Base-by-base conservation (phyloP, 148 eudicot species). In the Amaranthus cruentus region DNA sequence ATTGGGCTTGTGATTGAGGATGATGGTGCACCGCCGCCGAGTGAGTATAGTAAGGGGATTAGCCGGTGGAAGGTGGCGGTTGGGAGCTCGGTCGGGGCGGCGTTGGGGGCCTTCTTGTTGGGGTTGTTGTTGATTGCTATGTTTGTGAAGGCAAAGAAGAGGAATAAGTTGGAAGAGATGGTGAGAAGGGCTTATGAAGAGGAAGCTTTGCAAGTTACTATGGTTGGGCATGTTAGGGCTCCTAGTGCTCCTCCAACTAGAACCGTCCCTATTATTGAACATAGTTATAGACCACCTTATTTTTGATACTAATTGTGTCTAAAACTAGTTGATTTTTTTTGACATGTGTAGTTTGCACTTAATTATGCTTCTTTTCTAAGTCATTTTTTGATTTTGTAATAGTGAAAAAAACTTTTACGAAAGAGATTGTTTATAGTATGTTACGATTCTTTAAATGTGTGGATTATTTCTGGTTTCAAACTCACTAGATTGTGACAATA, bases 151-250 rank as follows among this genome's bases (percentile, higher is more conserved):
- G 99, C 90, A n/a, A 94, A 91, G 78, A 92, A 88, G 82, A 90
- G 87, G 80, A 82, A 88, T 7, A 86, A 86, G 63, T 76, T 87
- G 84, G 97, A 91, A 56, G 98, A 95, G 4, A 60, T 90, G 86
- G 97, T 84, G 62, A 86, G 98, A 71, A 84, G 87, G 80, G 97
- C 98, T 50, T 95, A 91, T 73, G 89, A 91, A 62, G 98, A 95
- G 60, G 98, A 95, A 68, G 98, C 97, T 47, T 76, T 95, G 67
- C 86, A 87, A 78, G 98, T 95, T 38, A 87, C 88, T 4, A 95
- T 91, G 97, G 97, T 95, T 44, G 97, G 96, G 12, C 97, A 95
- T 73, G 92, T 95, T 21, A 88, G 96, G 66, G 90, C 96, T 64
- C 87, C 79, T 0, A 81, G 78, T 28, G 93, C 97, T 5, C 56